phyloP scores from a whole-genome alignment of 495 filamentous ascomycete species.

The Aspergillus hancockii region DNA sequence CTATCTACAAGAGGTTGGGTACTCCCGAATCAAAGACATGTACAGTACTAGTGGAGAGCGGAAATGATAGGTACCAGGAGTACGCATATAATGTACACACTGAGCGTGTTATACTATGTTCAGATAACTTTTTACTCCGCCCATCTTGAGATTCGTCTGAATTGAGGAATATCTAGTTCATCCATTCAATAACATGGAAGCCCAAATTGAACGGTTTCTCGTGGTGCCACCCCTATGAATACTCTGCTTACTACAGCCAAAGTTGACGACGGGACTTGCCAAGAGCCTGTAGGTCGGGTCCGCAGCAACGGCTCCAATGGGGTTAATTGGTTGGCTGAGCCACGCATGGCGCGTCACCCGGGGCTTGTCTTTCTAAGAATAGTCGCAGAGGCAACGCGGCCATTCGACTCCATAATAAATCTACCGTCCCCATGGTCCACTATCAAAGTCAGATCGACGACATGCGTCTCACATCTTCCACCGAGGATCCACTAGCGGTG shows the following conservation, averaged over 20 bases:
- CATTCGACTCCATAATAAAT: constrained; percentile 3
- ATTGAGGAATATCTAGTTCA: no score
- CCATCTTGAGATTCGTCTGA: no score
- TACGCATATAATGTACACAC: no score
- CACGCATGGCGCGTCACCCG: constrained; percentile 8
- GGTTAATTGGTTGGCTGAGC: constrained; percentile 9
- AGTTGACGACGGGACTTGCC: neutral
- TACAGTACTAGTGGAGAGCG: neutral
- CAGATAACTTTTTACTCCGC: no score
- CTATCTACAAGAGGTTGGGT: neutral
- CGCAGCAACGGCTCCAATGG: constrained; percentile 7
- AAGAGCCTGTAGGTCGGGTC: neutral
- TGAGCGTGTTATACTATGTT: no score
- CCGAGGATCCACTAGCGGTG: neutral
- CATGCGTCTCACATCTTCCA: constrained; percentile 20
- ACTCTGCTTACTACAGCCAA: neutral
- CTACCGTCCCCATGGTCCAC: neutral
- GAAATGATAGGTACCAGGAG: no score
- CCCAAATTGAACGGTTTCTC: no score
- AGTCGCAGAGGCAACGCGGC: constrained; percentile 16
- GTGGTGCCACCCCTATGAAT: no score
- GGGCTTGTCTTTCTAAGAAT: constrained; percentile 12
- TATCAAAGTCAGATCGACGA: constrained; percentile 1
- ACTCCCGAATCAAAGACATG: neutral
- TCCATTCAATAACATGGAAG: no score